Evolutionary conservation across 2,329 filamentous ascomycete species (phyloP), one percentile per base, ranked within the genome.

Genomic region (Erysiphe pisi): DNA sequence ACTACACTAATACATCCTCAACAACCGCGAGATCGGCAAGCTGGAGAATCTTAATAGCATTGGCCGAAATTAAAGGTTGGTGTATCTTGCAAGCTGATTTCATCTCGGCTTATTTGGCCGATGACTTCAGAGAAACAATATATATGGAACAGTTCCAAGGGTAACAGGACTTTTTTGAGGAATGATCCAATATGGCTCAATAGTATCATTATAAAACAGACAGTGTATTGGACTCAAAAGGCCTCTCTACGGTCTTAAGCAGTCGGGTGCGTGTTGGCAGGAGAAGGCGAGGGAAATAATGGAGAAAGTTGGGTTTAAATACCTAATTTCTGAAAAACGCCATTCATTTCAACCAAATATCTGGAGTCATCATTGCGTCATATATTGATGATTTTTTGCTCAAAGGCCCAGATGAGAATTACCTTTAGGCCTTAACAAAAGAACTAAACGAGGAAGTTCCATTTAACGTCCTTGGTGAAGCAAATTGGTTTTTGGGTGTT

Each of bases 361-460:
- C 18, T 22, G 45, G 43, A 31, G 31, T 73, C 18, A 71, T 71
- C 40, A 36, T 71, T 8, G 36, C 36, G 4, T 71, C 36, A 22
- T 71, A 71, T n/a, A 36, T 71, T n/a, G 68, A 45, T 71, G n/a
- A 65, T 31, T 71, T 45, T 47, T 20, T 71, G 31, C 43, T 71
- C 11, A 20, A 47, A 20, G 36, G 25, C 6, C n/a, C 61, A 16
- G 31, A 65, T 36, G 36, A 65, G 28, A n/a, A 18, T 25, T 18
- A 65, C 40, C 36, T 71, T 45, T 18, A 71, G 25, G 40, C 36
- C 18, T 22, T 47, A 47, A 71, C 18, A n/a, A 43, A 47, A 7
- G 18, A 22, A 8, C 40, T 71, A 7, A 43, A 45, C 18, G 43
- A 71, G 4, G 40, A 71, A 45, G 68, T 71, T 20, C 68, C 36